phyloP scores from a whole-genome alignment of 2,329 filamentous ascomycete species.

The Coleophoma crateriformis region DNA sequence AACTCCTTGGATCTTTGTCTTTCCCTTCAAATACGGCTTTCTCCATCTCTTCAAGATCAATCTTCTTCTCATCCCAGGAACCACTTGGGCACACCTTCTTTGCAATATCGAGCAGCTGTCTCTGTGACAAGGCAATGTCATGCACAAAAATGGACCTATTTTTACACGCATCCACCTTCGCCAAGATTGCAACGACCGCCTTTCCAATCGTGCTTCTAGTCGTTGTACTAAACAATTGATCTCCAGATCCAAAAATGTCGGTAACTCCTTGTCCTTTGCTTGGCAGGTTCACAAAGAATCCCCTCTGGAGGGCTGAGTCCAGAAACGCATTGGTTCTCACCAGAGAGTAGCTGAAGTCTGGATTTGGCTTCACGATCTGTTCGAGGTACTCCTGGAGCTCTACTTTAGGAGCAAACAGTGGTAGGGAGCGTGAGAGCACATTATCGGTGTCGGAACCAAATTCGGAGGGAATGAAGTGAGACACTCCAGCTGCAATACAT shows the following conservation, averaged over 20 bases:
- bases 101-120: conserved; percentile 22
- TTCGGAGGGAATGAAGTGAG: conserved; percentile 53
- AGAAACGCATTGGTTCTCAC: conserved; percentile 49
- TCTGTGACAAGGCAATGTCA: conserved; percentile 37
- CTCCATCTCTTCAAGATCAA: conserved; percentile 1
- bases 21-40: not conserved
- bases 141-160: conserved; percentile 40
- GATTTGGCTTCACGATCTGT: conserved; percentile 29
- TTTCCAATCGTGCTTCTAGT: conserved; percentile 38
- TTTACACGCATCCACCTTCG: conserved; percentile 41
- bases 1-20: not conserved
- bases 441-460: conserved; percentile 36
- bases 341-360: conserved; percentile 44
- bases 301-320: conserved; percentile 41
- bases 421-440: conserved; percentile 32
- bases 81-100: conserved; percentile 20
- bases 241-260: conserved; percentile 42
- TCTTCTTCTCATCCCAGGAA: conserved; percentile 11
- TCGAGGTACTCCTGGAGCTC: conserved; percentile 31
- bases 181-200: conserved; percentile 39
- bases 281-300: conserved; percentile 37
- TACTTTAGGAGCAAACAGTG: conserved; percentile 44
- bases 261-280: conserved; percentile 23
- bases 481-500: conserved; percentile 45
- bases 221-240: conserved; percentile 37